Conservation (phyloP, 495 filamentous ascomycete species). For the Elasticomyces elasticus region DNA sequence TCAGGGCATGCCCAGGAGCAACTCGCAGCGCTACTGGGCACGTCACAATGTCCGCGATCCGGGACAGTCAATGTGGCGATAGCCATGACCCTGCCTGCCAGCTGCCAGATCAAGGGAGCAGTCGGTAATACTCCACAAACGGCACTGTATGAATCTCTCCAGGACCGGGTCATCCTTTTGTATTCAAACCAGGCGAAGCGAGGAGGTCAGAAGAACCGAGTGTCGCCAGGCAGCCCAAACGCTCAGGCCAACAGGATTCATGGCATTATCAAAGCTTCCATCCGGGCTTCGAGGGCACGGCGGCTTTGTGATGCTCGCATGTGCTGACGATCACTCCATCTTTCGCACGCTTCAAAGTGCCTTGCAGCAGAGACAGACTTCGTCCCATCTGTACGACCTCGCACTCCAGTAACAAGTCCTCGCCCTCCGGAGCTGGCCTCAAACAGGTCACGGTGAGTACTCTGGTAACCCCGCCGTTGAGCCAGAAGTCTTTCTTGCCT, state of each 20-base stretch:
- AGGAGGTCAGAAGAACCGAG: no score
- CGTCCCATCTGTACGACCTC: slow-evolving; percentile 30
- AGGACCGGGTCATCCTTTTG: no score
- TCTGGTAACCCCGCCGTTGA: slow-evolving; percentile 29
- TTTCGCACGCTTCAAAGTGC: slow-evolving; percentile 20
- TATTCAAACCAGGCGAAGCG: no score
- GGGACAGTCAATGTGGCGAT: no score
- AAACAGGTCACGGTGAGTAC: slow-evolving; percentile 33
- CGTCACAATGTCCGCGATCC: no score
- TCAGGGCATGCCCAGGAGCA: no score
- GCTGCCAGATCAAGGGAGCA: no score
- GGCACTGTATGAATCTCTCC: no score
- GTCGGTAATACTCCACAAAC: no score
- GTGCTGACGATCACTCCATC: slow-evolving; percentile 28
- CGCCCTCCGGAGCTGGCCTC: slow-evolving; percentile 26
- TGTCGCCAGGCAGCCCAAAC: no score
- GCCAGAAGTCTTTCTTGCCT: slow-evolving; percentile 26
- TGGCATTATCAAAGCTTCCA: slow-evolving; percentile 18
- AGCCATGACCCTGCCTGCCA: no score
- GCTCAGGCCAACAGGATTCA: background rate
- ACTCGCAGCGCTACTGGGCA: no score
- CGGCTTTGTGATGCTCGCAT: slow-evolving; percentile 34
- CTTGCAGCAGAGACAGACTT: slow-evolving; percentile 24
- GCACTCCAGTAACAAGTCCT: slow-evolving; percentile 28
- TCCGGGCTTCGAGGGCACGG: slow-evolving; percentile 15